A percentile compares a stretch with the other conserved stretches of the same genome.
phyloP scores from a whole-genome alignment of 1,284 basidiomycete species.

The Sporisorium graminicola region DNA sequence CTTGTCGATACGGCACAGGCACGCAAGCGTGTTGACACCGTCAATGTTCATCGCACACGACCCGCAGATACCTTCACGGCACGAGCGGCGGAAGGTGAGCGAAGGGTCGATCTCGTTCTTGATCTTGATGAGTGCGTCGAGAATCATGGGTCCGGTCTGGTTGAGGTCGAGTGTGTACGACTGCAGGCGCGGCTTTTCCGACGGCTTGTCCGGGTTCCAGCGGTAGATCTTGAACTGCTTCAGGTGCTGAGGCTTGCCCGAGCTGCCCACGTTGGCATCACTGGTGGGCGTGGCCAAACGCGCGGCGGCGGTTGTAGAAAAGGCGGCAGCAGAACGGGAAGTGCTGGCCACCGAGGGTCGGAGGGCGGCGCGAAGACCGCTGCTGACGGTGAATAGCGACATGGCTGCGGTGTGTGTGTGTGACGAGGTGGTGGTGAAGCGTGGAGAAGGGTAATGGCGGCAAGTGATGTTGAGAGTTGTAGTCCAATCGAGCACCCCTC shows the following conservation, averaged over 20 bases:
- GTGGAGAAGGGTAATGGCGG: not conserved
- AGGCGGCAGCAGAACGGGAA: conserved; percentile 42
- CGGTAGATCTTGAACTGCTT: conserved; percentile 70
- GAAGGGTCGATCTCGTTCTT: conserved; percentile 99
- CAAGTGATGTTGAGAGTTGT: conserved; percentile 2
- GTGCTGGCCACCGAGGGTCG: conserved; percentile 40
- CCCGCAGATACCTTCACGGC: conserved; percentile 97
- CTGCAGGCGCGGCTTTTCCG: conserved; percentile 90
- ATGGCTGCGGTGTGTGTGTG: conserved; percentile 15
- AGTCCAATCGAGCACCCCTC: not conserved
- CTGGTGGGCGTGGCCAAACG: conserved; percentile 63
- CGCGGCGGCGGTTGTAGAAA: conserved; percentile 58
- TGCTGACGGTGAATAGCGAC: conserved; percentile 49
- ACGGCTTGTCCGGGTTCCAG: conserved; percentile 90
- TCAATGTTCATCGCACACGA: conserved; percentile 99
- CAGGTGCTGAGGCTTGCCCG: conserved; percentile 59
- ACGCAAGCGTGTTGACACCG: conserved; percentile 93
- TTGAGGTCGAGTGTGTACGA: conserved; percentile 93
- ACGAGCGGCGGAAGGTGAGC: conserved; percentile 94
- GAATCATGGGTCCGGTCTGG: conserved; percentile 95
- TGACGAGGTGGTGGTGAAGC: conserved; percentile 5
- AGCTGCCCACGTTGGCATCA: conserved; percentile 41
- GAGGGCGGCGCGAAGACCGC: conserved; percentile 40
- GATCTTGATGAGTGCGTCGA: conserved; percentile 93
- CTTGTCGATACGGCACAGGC: conserved; percentile 94